These are phyloP conservation scores for Fennellomyces sp. DNA, from an alignment of 371 early-diverging fungal genomes.

Conservation along the genomic window DNA sequence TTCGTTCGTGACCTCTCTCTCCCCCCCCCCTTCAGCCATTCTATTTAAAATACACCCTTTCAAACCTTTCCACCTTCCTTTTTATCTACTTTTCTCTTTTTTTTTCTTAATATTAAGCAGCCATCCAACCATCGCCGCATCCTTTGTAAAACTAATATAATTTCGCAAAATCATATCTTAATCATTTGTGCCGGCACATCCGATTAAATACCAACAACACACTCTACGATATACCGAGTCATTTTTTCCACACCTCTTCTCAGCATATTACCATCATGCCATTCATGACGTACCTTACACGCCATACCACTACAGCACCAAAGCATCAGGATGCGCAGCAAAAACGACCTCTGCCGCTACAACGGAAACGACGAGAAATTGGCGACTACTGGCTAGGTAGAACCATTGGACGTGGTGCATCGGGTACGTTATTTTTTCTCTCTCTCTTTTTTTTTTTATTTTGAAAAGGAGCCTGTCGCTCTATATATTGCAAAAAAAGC, in stretches of 20 bases:
- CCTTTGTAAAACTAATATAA: neutral
- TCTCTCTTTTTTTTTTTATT: constrained; percentile 8
- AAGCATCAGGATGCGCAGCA: neutral
- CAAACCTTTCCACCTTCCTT: constrained; percentile 1
- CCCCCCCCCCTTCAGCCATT: constrained; percentile 4
- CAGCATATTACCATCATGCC: constrained; percentile 10
- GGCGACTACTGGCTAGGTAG: constrained; percentile 77
- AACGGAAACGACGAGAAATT: constrained; percentile 32
- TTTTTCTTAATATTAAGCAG: neutral
- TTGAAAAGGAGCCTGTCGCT: neutral
- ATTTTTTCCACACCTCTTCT: no score
- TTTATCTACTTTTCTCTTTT: constrained; percentile 1
- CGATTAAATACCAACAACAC: neutral
- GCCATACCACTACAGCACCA: constrained; percentile 4
- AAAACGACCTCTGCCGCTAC: neutral
- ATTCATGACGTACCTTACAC: constrained; percentile 17
- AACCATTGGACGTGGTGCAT: constrained; percentile 82
- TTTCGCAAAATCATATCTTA: no score
- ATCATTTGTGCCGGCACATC: constrained; percentile 3
- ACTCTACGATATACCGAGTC: no score
- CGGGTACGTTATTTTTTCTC: constrained; percentile 52
- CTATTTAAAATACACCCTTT: constrained; percentile 13
- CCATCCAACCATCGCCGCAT: no score
- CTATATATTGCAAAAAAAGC: neutral
- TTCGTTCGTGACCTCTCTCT: neutral